Percentiles rank a stretch among this genome's conserved stretches.
Conservation (phyloP, 2,329 filamentous ascomycete species). For the Achaetomium macrosporum region DNA sequence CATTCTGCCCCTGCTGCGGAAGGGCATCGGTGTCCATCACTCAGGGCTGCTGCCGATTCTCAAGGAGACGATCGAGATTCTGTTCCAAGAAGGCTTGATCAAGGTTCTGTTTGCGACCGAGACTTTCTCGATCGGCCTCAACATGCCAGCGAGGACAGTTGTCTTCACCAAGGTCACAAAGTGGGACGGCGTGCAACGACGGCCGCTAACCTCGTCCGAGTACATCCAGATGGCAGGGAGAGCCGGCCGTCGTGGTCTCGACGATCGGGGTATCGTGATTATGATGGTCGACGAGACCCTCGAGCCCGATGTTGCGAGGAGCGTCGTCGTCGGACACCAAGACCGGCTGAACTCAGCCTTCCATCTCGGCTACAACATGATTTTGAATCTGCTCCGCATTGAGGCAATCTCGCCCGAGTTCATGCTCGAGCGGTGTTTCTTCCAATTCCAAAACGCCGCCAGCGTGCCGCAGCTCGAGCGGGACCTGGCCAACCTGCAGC, state of each 20-base stretch:
- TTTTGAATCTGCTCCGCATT: slow-evolving; percentile 92
- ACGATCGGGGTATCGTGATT: slow-evolving; percentile 96
- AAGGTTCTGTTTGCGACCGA: slow-evolving; percentile 98
- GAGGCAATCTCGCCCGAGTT: slow-evolving; percentile 98
- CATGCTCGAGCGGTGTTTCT: slow-evolving; percentile 98
- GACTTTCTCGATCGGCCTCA: slow-evolving; percentile 96
- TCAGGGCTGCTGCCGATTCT: slow-evolving; percentile 90
- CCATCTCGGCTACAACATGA: slow-evolving; percentile 98
- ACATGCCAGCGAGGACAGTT: slow-evolving; percentile 99
- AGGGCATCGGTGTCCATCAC: slow-evolving; percentile 95
- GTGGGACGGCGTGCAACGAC: slow-evolving; percentile 74
- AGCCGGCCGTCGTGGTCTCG: slow-evolving; percentile 91
- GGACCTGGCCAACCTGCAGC: slow-evolving; percentile 72
- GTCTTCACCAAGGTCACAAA: slow-evolving; percentile 98
- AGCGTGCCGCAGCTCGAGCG: slow-evolving; percentile 80
- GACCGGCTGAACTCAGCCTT: slow-evolving; percentile 97
- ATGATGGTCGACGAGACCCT: slow-evolving; percentile 99
- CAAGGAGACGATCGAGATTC: slow-evolving; percentile 97
- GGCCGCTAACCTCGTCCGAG: slow-evolving; percentile 88
- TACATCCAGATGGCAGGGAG: slow-evolving; percentile 99
- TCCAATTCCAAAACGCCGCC: slow-evolving; percentile 94
- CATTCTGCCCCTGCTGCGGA: slow-evolving; percentile 78
- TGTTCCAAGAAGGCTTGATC: slow-evolving; percentile 96
- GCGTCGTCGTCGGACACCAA: slow-evolving; percentile 93
- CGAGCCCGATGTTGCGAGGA: slow-evolving; percentile 87